A percentile compares a stretch with the other conserved stretches of the same genome.
Conservation (phyloP, 768 basidiomycete genomes). For the Baorangia bicolor region DNA sequence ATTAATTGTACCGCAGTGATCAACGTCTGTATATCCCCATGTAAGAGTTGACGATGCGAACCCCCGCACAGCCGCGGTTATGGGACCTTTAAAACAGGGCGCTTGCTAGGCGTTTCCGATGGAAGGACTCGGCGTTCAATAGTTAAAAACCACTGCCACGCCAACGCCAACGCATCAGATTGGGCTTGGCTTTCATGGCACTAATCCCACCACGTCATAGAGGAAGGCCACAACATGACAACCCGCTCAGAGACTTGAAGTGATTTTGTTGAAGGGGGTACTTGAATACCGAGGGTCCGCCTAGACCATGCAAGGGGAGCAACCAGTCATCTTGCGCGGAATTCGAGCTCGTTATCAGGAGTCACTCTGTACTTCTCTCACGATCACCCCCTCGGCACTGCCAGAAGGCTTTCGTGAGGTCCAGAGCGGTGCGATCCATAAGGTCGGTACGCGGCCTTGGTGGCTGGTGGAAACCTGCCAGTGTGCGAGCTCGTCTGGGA, state of each 20-base stretch:
- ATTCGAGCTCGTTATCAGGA: background rate
- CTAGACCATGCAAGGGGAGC: background rate
- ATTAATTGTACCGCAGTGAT: background rate
- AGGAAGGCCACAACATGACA: background rate
- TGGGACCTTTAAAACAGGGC: background rate
- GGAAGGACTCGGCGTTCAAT: background rate
- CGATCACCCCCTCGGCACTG: background rate
- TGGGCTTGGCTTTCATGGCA: background rate
- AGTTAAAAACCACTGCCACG: background rate
- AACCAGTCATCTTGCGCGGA: background rate
- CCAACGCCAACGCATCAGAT: background rate
- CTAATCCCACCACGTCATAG: background rate
- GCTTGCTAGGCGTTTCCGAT: background rate
- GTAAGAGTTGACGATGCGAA: background rate
- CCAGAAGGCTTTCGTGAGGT: background rate
- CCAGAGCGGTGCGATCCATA: background rate
- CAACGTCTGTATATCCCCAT: background rate
- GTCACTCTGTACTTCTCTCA: background rate
- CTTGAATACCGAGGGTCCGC: background rate
- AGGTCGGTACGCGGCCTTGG: background rate
- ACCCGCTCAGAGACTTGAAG: too few relatives aligned
- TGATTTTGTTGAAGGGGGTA: background rate
- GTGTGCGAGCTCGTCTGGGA: background rate
- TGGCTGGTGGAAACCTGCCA: background rate
- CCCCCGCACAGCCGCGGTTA: background rate